Evolutionary conservation across 805 yeast species (phyloP).

Genomic region (Teunomyces cretensis): DNA sequence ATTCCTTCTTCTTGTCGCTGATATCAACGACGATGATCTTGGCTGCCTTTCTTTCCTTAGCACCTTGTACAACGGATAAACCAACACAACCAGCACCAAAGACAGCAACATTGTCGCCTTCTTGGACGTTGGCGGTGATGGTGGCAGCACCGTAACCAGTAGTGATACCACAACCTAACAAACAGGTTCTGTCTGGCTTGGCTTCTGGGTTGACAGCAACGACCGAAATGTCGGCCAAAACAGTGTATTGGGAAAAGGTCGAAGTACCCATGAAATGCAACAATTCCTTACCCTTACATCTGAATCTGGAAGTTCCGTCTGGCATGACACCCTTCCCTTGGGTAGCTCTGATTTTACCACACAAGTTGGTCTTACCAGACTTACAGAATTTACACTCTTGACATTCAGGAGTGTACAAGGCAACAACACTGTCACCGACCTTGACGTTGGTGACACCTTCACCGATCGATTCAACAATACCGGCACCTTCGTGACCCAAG

Average conservation of each 20-base stretch:
- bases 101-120: slow-evolving; percentile 92
- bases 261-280: slow-evolving; percentile 98
- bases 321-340: slow-evolving; percentile 99
- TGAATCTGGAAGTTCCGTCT: slow-evolving; percentile 93
- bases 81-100: slow-evolving; percentile 99
- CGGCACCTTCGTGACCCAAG: slow-evolving; percentile 98
- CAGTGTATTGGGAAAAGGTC: slow-evolving; percentile 95
- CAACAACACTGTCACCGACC: slow-evolving; percentile 91
- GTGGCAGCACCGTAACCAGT: slow-evolving; percentile 98
- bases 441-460: slow-evolving; percentile 89
- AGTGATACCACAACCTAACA: slow-evolving; percentile 97
- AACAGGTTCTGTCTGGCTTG: slow-evolving; percentile 80
- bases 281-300: slow-evolving; percentile 77
- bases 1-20: slow-evolving; percentile 77
- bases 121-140: slow-evolving; percentile 85
- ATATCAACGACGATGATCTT: slow-evolving; percentile 84
- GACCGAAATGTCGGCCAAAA: slow-evolving; percentile 94
- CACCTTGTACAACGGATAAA: slow-evolving; percentile 94
- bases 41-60: slow-evolving; percentile 75
- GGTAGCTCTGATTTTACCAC: slow-evolving; percentile 94
- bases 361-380: slow-evolving; percentile 93
- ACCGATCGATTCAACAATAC: slow-evolving; percentile 92
- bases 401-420: slow-evolving; percentile 96
- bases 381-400: slow-evolving; percentile 90
- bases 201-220: slow-evolving; percentile 88